These are phyloP conservation scores for Psilocybe subaeruginosa DNA, from an alignment of 768 basidiomycete species.

Conservation along the genomic window DNA sequence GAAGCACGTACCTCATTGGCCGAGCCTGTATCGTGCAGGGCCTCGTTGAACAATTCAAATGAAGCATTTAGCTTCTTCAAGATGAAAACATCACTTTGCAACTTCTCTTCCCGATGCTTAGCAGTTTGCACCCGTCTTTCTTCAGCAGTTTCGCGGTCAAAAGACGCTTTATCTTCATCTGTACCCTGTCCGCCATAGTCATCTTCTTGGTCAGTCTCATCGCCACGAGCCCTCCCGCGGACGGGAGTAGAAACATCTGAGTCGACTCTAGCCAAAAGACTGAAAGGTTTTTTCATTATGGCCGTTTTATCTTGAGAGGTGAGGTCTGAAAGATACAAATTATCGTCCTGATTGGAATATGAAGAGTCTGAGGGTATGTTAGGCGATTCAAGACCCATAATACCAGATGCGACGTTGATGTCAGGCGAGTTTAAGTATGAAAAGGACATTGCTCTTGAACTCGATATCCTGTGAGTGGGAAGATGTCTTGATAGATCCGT, in stretches of 20 bases:
- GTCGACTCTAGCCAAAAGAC: conserved; percentile 24
- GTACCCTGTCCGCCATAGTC: neutral
- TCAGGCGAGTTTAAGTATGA: conserved; percentile 8
- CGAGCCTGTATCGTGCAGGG: conserved; percentile 61
- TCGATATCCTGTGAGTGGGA: no score
- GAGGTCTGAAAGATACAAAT: conserved; percentile 26
- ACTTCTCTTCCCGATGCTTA: conserved; percentile 61
- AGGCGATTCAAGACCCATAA: conserved; percentile 9
- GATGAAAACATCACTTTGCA: conserved; percentile 74
- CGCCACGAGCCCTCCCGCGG: neutral
- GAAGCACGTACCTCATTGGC: conserved; percentile 64
- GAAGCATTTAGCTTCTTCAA: conserved; percentile 74
- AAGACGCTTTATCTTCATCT: neutral
- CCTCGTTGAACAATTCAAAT: conserved; percentile 70
- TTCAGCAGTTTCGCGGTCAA: conserved; percentile 14
- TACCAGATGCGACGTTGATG: conserved; percentile 9
- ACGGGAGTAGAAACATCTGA: conserved; percentile 19
- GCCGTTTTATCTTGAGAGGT: conserved; percentile 32
- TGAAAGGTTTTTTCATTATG: conserved; percentile 26
- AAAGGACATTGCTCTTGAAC: neutral
- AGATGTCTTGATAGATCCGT: no score
- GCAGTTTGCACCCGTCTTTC: conserved; percentile 19
- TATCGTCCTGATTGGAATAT: neutral
- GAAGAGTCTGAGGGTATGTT: conserved; percentile 4
- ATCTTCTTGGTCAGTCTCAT: neutral